Percentiles rank a stretch among this genome's conserved stretches.
Evolutionary conservation across 2,329 filamentous ascomycete genomes (phyloP).

Genomic region (Coniochaeta sp.): DNA sequence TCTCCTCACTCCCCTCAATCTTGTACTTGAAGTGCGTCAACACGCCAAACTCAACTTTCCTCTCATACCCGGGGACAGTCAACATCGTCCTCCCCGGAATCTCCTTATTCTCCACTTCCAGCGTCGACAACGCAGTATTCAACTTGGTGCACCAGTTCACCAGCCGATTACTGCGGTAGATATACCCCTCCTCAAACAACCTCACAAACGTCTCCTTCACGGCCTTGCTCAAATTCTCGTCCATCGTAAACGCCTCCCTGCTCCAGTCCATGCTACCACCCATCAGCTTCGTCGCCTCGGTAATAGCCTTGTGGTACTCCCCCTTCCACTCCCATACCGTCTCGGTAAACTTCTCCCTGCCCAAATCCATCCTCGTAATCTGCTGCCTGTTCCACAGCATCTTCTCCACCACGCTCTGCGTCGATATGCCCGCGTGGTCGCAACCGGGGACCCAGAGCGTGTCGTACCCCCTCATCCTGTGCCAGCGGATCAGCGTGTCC

Average conservation of each 20-base stretch:
- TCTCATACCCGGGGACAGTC: conserved; percentile 90
- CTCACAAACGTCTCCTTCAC: conserved; percentile 85
- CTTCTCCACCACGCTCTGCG: conserved; percentile 94
- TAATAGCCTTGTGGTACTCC: conserved; percentile 87
- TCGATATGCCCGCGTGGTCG: conserved; percentile 95
- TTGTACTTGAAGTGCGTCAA: conserved; percentile 87
- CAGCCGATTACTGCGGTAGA: conserved; percentile 86
- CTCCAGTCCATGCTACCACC: conserved; percentile 89
- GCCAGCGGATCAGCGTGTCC: conserved; percentile 82
- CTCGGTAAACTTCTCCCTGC: conserved; percentile 71
- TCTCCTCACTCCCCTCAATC: conserved; percentile 74
- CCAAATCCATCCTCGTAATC: conserved; percentile 87
- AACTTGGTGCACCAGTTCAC: conserved; percentile 94
- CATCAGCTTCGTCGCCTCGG: conserved; percentile 73
- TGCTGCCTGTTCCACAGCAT: conserved; percentile 84
- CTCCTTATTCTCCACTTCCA: conserved; percentile 91
- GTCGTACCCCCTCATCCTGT: conserved; percentile 84
- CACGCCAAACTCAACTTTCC: conserved; percentile 94
- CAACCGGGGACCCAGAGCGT: conserved; percentile 85
- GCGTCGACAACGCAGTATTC: conserved; percentile 82
- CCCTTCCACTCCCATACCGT: conserved; percentile 93
- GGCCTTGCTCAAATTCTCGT: conserved; percentile 73
- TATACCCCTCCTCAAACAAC: conserved; percentile 86
- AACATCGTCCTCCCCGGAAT: conserved; percentile 77
- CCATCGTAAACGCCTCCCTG: conserved; percentile 94